Evolutionary conservation across 169 alveolate genomes (phyloP).

Genomic region (Amoebophrya sp.): DNA sequence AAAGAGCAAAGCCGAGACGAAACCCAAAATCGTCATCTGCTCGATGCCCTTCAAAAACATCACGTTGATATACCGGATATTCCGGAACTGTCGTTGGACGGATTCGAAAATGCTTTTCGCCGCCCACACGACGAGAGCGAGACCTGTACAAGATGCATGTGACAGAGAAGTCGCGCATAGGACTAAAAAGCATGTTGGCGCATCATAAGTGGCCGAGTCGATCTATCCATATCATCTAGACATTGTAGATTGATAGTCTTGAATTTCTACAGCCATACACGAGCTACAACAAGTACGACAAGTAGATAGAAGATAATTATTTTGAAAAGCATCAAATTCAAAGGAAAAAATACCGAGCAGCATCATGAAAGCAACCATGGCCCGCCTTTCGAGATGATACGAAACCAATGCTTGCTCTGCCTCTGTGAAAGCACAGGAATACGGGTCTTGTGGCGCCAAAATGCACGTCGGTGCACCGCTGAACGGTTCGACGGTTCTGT

Average conservation of each 20-base stretch:
- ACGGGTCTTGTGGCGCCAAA: not conserved
- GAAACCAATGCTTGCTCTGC: not conserved
- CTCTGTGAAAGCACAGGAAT: not conserved
- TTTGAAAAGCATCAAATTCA: not conserved
- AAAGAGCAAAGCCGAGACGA: not conserved
- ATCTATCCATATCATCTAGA: too few relatives aligned
- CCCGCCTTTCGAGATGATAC: not conserved
- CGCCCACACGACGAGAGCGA: not conserved
- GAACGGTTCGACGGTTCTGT: not conserved
- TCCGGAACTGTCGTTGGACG: not conserved
- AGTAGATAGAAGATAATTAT: not conserved
- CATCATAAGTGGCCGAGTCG: too few relatives aligned
- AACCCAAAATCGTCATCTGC: not conserved
- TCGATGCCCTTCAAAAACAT: not conserved
- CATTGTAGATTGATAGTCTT: too few relatives aligned
- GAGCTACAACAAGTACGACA: too few relatives aligned
- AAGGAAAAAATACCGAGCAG: not conserved
- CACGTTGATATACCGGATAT: conserved; percentile 19
- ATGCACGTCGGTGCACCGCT: not conserved
- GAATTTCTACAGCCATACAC: too few relatives aligned
- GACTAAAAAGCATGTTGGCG: too few relatives aligned
- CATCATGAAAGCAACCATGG: not conserved
- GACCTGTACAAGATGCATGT: too few relatives aligned
- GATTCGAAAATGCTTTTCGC: not conserved
- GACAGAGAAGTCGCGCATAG: too few relatives aligned